Evolutionary conservation across 768 basidiomycete genomes (phyloP).

Genomic region (Tylopilus vinaceipallidus): DNA sequence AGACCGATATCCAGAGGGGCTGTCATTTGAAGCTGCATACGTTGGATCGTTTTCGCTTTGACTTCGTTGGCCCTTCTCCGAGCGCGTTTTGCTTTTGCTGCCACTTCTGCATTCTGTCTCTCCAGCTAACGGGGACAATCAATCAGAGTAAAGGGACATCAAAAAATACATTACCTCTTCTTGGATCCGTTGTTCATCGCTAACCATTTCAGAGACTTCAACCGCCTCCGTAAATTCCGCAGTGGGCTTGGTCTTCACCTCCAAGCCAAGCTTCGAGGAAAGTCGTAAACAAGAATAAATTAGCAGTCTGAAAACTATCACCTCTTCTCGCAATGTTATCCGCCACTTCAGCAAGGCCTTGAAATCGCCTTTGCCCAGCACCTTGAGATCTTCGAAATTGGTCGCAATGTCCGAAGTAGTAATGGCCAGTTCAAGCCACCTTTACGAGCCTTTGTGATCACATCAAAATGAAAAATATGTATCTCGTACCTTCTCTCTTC

Average conservation of each 20-base stretch:
- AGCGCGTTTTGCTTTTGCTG: conserved; percentile 73
- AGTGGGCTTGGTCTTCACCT: conserved; percentile 68
- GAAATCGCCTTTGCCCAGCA: conserved; percentile 97
- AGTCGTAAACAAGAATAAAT: conserved; percentile 3
- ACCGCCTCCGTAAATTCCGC: conserved; percentile 75
- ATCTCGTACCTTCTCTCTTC: conserved; percentile 76
- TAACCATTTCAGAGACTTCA: conserved; percentile 64
- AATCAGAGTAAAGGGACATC: background rate
- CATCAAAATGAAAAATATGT: background rate
- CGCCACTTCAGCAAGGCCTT: conserved; percentile 93
- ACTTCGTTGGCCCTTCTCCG: conserved; percentile 86
- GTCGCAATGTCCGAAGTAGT: conserved; percentile 78
- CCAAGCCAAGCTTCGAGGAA: conserved; percentile 68
- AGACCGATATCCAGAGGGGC: conserved; percentile 96
- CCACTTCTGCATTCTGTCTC: conserved; percentile 74
- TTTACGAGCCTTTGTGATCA: conserved; percentile 27
- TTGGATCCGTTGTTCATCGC: conserved; percentile 87
- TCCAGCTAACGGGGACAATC: conserved; percentile 57
- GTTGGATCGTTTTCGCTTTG: conserved; percentile 82
- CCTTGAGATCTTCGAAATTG: conserved; percentile 92
- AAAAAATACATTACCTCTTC: conserved; percentile 66
- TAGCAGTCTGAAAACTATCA: conserved; percentile 25
- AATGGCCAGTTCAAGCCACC: conserved; percentile 70
- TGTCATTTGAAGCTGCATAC: conserved; percentile 97
- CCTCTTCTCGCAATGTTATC: conserved; percentile 82